Evolutionary conservation across 2,329 filamentous ascomycete species (phyloP).

Genomic region (Incumbomyces lentus): DNA sequence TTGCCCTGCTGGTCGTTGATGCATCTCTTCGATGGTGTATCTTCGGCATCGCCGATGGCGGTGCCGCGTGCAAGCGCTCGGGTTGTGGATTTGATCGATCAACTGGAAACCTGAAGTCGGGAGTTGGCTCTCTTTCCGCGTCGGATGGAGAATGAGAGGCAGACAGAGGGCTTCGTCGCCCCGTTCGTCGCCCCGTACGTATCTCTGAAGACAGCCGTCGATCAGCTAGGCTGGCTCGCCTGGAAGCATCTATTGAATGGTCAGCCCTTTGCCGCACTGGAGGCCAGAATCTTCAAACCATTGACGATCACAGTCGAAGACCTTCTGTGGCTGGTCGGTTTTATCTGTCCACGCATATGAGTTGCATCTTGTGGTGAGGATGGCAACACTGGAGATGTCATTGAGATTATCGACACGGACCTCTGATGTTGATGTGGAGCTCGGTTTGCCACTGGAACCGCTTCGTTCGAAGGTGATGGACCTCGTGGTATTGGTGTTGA

Average conservation of each 20-base stretch:
- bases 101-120: constrained; percentile 49
- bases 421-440: constrained; percentile 55
- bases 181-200: constrained; percentile 7
- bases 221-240: background rate
- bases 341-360: background rate
- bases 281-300: constrained; percentile 9
- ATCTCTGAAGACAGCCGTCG: constrained; percentile 7
- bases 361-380: background rate
- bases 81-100: constrained; percentile 22
- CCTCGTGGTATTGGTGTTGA: constrained; percentile 22
- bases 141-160: constrained; percentile 20
- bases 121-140: constrained; percentile 31
- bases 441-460: constrained; percentile 19
- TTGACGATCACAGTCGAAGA: constrained; percentile 15
- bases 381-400: constrained; percentile 36
- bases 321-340: constrained; percentile 12
- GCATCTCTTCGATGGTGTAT: constrained; percentile 1
- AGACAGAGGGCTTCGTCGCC: constrained; percentile 15
- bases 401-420: constrained; percentile 73
- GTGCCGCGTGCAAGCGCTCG: constrained; percentile 1
- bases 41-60: background rate
- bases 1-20: constrained; percentile 2
- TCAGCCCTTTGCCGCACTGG: background rate
- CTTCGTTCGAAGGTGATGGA: constrained; percentile 11
- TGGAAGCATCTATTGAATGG: background rate